Conservation (phyloP, 2,329 filamentous ascomycete genomes). For the Bimuria novae-zelandiae region DNA sequence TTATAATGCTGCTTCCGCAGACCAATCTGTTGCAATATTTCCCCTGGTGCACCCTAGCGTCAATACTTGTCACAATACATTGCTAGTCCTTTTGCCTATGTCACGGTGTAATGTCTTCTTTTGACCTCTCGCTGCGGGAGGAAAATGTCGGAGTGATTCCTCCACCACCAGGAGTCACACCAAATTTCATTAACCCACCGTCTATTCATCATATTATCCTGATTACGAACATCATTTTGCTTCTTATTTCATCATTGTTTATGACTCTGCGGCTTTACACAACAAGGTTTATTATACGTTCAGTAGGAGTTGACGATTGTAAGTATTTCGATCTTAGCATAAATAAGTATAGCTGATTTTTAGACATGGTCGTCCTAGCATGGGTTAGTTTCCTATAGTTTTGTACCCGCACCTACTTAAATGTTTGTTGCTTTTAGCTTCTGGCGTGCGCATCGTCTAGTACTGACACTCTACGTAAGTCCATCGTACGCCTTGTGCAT, state of each 20-base stretch:
- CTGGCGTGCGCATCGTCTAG: conserved; percentile 4
- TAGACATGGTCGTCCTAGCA: conserved; percentile 8
- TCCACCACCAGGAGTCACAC: conserved; percentile 9
- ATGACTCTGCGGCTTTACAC: conserved; percentile 6
- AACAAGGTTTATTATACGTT: conserved; percentile 5
- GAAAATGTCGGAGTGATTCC: conserved; percentile 10
- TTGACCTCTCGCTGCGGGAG: conserved; percentile 1
- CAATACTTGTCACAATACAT: too few species aligned
- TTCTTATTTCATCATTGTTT: neutral
- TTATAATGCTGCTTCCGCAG: too few species aligned
- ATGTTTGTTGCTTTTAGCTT: conserved; percentile 7
- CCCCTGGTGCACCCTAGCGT: too few species aligned
- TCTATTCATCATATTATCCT: conserved; percentile 8
- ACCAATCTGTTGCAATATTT: too few species aligned
- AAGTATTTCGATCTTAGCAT: conserved; percentile 8
- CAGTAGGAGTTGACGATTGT: conserved; percentile 11
- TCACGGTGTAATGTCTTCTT: too few species aligned
- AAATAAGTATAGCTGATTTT: conserved; percentile 9
- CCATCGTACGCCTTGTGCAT: neutral
- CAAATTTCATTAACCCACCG: conserved; percentile 11
- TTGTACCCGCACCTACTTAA: conserved; percentile 5
- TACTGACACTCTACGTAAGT: conserved; percentile 2
- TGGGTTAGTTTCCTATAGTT: conserved; percentile 7
- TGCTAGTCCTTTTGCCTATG: too few species aligned
- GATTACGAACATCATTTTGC: conserved; percentile 7